Evolutionary conservation across 768 basidiomycete genomes (phyloP).

Genomic region (Rhizopogon vesiculosus): DNA sequence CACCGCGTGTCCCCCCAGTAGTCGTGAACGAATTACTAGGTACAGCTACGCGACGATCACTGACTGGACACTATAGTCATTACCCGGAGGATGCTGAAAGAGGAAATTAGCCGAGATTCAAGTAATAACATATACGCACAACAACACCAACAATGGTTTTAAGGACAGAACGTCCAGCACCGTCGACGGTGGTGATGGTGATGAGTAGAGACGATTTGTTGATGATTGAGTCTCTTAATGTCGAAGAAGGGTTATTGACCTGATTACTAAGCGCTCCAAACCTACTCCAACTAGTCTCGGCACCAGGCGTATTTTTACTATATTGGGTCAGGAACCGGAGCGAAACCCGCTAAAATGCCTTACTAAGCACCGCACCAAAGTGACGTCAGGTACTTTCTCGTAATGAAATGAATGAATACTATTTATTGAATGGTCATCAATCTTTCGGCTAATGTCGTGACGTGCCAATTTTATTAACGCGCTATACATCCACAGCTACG

Average conservation of each 20-base stretch:
- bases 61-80: constrained; percentile 2
- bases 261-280: constrained; percentile 1
- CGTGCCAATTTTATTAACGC: not conserved
- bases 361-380: too few species aligned
- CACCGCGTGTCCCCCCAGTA: not conserved
- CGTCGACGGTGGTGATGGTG: not conserved
- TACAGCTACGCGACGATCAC: constrained; percentile 7
- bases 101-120: not conserved
- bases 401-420: too few species aligned
- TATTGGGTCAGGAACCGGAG: too few species aligned
- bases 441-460: not conserved
- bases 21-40: constrained; percentile 1
- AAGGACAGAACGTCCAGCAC: not conserved
- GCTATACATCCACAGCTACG: constrained; percentile 46
- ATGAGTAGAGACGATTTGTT: not conserved
- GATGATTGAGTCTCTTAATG: not conserved
- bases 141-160: not conserved
- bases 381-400: too few species aligned
- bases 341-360: too few species aligned
- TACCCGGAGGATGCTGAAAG: constrained; percentile 2
- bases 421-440: too few species aligned
- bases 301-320: too few species aligned
- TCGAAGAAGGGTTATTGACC: constrained; percentile 2
- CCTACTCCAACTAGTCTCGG: too few species aligned
- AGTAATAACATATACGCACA: not conserved